Evolutionary conservation across 2,329 filamentous ascomycete species (phyloP), one percentile per base, ranked within the genome.

Genomic region (Ramichloridium luteum): DNA sequence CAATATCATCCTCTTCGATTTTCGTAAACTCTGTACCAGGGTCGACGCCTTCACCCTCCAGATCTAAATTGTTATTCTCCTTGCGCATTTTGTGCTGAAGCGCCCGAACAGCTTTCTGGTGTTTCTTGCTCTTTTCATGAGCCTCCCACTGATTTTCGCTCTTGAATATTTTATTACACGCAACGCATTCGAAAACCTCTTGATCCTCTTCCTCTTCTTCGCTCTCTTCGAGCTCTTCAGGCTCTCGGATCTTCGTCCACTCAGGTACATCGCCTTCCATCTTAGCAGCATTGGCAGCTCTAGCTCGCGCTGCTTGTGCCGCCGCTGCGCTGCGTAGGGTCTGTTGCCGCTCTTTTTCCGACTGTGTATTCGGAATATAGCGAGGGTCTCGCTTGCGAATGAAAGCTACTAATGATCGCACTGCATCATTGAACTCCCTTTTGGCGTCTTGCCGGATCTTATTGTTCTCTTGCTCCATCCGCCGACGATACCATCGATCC

Each of bases 121-220:
- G 90, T 58, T 96, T 98, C 56, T 93, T 98, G 65, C 88, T 96
- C 60, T 80, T 84, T 60, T 94, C 86, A 49, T 98, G 90, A 3
- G 80, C 78, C 48, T 92, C 77, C 40, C 80, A 85, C 51, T 96
- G 88, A 43, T 84, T 85, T 52, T 93, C 81, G 49, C 86, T 96
- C 58, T 94, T 81, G 56, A 88, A 90, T 1, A 51, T 66, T 54
- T 78, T 78, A 38, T 66, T 60, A 48, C 74, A 78, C 5, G 69
- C 70, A 18, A 77, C 68, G 42, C 74, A 78, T 43, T 77, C 72
- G 38, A 67, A 74, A 25, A 68, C 61, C 35, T 74, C 55, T 33
- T 64, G 59, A 36, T 61, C 61, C 12, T 55, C 50, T 31, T 64
- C 58, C 27, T 61, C 67, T 31, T 70, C 60, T 25, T 68, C 61